These are phyloP conservation scores for Phialophora expanda DNA, from an alignment of 2,329 filamentous ascomycete genomes.

Conservation along the genomic window DNA sequence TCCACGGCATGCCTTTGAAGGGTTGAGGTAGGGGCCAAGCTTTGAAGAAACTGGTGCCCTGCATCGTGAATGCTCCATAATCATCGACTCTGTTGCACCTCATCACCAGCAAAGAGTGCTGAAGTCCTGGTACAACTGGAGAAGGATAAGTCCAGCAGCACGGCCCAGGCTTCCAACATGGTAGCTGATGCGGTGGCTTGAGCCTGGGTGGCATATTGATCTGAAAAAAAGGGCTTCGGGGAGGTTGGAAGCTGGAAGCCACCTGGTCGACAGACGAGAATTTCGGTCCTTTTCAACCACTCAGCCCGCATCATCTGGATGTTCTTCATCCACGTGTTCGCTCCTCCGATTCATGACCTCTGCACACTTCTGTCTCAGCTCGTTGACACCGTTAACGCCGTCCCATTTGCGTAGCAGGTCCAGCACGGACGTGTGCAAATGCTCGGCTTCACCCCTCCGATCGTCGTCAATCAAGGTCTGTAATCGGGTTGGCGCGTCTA, in stretches of 20 bases:
- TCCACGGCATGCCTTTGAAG: background rate
- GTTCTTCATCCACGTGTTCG: constrained; percentile 5
- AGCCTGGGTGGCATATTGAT: background rate
- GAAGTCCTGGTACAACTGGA: background rate
- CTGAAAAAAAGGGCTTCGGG: background rate
- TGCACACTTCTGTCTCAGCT: constrained; percentile 49
- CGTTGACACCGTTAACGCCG: constrained; percentile 50
- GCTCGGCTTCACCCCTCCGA: constrained; percentile 47
- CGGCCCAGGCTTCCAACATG: background rate
- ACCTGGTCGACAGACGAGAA: background rate
- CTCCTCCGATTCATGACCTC: constrained; percentile 44
- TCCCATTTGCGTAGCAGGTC: constrained; percentile 50
- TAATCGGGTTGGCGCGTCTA: constrained; percentile 50
- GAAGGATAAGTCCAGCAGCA: background rate
- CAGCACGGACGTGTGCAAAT: constrained; percentile 51
- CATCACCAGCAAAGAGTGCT: background rate
- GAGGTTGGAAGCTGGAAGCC: background rate
- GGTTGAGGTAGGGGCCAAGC: no score
- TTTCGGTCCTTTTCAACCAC: background rate
- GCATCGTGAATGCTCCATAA: background rate
- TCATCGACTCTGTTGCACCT: background rate
- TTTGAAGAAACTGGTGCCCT: background rate
- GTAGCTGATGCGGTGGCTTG: background rate
- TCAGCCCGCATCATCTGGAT: constrained; percentile 16
- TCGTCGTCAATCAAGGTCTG: constrained; percentile 46